These are phyloP conservation scores for Ulmus americana DNA, from an alignment of 331 rosid species.

Conservation along the genomic window DNA sequence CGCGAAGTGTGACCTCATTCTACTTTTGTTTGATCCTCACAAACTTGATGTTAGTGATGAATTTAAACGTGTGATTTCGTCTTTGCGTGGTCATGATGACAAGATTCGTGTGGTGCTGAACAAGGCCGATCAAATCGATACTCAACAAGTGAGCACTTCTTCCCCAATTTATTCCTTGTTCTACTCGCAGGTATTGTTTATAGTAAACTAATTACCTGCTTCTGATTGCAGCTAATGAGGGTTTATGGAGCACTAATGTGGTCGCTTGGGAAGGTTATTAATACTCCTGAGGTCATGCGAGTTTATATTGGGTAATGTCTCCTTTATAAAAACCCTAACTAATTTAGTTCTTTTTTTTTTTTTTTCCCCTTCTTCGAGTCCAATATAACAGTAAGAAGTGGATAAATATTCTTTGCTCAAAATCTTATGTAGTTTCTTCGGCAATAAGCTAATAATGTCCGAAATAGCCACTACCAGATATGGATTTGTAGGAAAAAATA, in stretches of 20 bases:
- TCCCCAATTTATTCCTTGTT: neutral
- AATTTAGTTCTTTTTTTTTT: neutral
- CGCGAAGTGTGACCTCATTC: conserved; percentile 77
- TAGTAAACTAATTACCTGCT: conserved; percentile 12
- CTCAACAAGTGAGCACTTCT: conserved; percentile 58
- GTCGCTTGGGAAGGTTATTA: conserved; percentile 87
- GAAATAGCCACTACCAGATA: neutral
- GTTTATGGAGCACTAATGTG: conserved; percentile 95
- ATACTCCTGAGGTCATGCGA: conserved; percentile 87
- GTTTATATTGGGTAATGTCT: conserved; percentile 78
- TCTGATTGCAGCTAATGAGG: conserved; percentile 65
- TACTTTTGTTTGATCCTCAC: conserved; percentile 82
- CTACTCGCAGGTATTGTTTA: neutral
- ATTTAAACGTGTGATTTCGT: conserved; percentile 82
- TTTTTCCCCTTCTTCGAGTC: neutral
- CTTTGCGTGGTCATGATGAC: conserved; percentile 82
- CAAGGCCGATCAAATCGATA: conserved; percentile 86
- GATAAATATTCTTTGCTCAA: neutral
- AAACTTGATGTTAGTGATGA: conserved; percentile 89
- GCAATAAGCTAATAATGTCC: neutral
- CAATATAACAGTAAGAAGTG: neutral
- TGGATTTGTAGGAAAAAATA: neutral
- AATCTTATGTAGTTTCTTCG: neutral
- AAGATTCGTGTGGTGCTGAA: conserved; percentile 82
- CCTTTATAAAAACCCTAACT: neutral